Evolutionary conservation across 2,329 filamentous ascomycete species (phyloP).

Genomic region (Ophiosphaerella narmari): DNA sequence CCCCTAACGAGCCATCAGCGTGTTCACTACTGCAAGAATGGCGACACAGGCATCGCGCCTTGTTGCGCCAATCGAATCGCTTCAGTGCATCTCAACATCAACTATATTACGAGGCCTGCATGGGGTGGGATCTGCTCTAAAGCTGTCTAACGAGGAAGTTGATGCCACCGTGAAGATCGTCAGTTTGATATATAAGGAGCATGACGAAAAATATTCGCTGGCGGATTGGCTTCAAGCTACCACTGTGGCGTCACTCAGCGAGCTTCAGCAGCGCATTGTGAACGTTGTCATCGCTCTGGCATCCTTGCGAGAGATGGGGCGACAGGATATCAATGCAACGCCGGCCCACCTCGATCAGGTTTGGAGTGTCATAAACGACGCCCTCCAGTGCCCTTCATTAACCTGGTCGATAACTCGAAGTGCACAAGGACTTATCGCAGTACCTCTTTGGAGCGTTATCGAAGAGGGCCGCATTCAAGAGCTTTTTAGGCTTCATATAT

Average conservation of each 20-base stretch:
- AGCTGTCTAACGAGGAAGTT: not conserved
- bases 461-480: conserved; percentile 41
- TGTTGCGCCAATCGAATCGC: too few relatives aligned
- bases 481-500: conserved; percentile 45
- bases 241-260: not conserved
- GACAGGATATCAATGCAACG: not conserved
- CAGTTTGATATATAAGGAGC: not conserved
- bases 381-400: conserved; percentile 1
- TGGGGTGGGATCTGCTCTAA: not conserved
- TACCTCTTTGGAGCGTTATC: conserved; percentile 44
- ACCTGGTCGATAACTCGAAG: conserved; percentile 6
- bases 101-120: not conserved
- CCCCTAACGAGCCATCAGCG: too few relatives aligned
- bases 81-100: not conserved
- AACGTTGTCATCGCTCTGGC: conserved; percentile 2
- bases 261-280: not conserved
- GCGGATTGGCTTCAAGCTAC: conserved; percentile 1
- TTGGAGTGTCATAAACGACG: conserved; percentile 1
- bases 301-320: conserved; percentile 3
- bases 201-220: not conserved
- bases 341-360: not conserved
- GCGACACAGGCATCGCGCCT: too few relatives aligned
- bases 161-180: not conserved
- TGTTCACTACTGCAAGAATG: too few relatives aligned
- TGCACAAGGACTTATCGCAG: conserved; percentile 44